Conservation (phyloP, 148 eudicot genomes). For the Silene uniflora region DNA sequence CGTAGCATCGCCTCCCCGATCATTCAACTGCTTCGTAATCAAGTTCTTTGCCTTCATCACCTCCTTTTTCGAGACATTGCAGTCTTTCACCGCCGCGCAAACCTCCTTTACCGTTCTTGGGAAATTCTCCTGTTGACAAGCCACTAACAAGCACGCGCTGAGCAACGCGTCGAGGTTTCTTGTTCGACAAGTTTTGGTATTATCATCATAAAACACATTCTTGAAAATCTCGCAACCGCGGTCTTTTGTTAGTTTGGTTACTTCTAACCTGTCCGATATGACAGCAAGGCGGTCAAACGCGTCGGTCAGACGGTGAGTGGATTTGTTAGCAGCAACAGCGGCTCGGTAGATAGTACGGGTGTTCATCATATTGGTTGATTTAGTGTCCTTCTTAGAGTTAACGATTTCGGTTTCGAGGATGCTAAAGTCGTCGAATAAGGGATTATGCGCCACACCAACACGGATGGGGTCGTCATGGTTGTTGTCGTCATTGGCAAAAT, state of each 20-base stretch:
- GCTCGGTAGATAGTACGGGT: background rate
- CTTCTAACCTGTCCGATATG: conserved; percentile 12
- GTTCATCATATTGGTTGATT: background rate
- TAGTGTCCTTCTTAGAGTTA: conserved; percentile 32
- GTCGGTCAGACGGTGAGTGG: background rate
- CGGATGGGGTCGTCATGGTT: conserved; percentile 53
- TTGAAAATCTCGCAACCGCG: conserved; percentile 17
- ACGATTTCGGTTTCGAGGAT: conserved; percentile 50
- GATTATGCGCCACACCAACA: conserved; percentile 58
- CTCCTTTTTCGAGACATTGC: conserved; percentile 1
- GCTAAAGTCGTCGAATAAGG: conserved; percentile 41
- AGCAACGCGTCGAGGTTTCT: conserved; percentile 4
- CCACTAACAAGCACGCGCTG: conserved; percentile 22
- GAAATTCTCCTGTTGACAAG: conserved; percentile 2
- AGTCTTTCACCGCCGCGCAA: conserved; percentile 8
- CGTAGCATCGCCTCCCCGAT: background rate
- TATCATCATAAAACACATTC: background rate
- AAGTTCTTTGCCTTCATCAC: background rate
- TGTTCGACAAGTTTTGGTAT: background rate
- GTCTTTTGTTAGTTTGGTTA: too few species aligned
- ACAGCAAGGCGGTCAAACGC: background rate
- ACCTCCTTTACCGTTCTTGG: conserved; percentile 28
- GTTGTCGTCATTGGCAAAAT: conserved; percentile 33
- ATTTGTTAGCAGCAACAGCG: background rate
- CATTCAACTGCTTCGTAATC: conserved; percentile 9